Percentiles rank a stretch among this genome's conserved stretches.
These are phyloP conservation scores for Daedaleopsis nitida DNA, from an alignment of 768 basidiomycete genomes.

Conservation along the genomic window DNA sequence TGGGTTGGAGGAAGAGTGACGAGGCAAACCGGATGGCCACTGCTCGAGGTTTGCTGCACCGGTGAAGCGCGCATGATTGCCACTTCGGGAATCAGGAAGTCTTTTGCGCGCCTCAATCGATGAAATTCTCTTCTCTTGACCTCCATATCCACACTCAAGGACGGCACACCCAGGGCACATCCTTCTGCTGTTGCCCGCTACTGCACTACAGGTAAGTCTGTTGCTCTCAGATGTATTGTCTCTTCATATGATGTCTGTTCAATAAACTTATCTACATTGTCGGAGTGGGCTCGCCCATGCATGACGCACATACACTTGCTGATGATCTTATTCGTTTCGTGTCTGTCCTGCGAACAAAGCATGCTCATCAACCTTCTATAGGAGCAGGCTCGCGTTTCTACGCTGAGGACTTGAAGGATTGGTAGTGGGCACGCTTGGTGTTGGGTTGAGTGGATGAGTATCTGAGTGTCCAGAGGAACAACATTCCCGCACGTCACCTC, in stretches of 20 bases:
- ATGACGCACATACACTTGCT: constrained; percentile 47
- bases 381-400: background rate
- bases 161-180: background rate
- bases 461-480: background rate
- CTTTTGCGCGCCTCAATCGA: too few species aligned
- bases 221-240: too few species aligned
- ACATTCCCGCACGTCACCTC: constrained; percentile 13
- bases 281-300: constrained; percentile 56
- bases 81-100: background rate
- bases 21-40: background rate
- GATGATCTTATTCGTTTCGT: constrained; percentile 14
- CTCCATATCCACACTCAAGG: background rate
- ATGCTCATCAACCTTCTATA: background rate
- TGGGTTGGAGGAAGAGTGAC: background rate
- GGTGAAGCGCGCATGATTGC: constrained; percentile 1
- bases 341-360: too few species aligned
- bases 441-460: background rate
- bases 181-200: background rate
- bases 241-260: constrained; percentile 51
- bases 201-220: too few species aligned
- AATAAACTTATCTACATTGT: constrained; percentile 89
- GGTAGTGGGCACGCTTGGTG: background rate
- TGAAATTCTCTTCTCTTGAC: background rate
- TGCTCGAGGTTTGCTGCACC: too few species aligned
- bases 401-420: background rate